Base-by-base conservation (phyloP, 305 asterid species). In the Nicotiana rustica region DNA sequence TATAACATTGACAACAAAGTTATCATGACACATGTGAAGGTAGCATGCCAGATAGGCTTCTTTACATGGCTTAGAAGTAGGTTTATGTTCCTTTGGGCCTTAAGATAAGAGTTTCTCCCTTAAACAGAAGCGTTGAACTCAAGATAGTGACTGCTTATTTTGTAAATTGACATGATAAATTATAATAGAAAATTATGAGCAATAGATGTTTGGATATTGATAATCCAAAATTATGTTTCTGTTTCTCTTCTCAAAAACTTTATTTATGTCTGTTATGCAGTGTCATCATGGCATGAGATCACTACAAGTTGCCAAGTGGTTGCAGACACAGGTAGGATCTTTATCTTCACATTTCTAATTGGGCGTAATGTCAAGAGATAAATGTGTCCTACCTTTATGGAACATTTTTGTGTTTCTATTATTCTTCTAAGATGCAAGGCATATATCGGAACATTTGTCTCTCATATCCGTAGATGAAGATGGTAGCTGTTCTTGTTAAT, bases 271-370 rank as follows among this genome's bases (percentile, higher is more conserved):
- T 83, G 62, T 71, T 35, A 76, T 89, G 90, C 96, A 96, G 98
- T 96, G 99, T 89, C 99, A 94, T 87, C 98, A 93, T 81, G 99
- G 99, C 70, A 69, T 87, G 92, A 91, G 99, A 78, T 96, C 99
- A 19, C 85, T 96, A 90, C 97, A 94, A 86, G 97, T 93, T 33
- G 97, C 99, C 80, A 97, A 94, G 82, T 96, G 99, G 99, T 89
- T 96, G 97, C 97, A 91, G 88, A 90, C 95, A 59, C 98, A 95
- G 98, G 98, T 95, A 80, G 77, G 47, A 6, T 76, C 41, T 29
- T 75, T 76, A 15, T 64, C 47, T 76, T 76, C 65, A 41, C 49
- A 52, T 29, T 29, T 55, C 10, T 76, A 75, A 44, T 75, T 75
- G 47, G 38, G 64, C 31, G 55, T 70, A 73, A 73, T 4, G 65